Evolutionary conservation across 352 stramenopile genomes (phyloP), one percentile per base, ranked within the genome.

Genomic region (Globisporangium iwayamae): DNA sequence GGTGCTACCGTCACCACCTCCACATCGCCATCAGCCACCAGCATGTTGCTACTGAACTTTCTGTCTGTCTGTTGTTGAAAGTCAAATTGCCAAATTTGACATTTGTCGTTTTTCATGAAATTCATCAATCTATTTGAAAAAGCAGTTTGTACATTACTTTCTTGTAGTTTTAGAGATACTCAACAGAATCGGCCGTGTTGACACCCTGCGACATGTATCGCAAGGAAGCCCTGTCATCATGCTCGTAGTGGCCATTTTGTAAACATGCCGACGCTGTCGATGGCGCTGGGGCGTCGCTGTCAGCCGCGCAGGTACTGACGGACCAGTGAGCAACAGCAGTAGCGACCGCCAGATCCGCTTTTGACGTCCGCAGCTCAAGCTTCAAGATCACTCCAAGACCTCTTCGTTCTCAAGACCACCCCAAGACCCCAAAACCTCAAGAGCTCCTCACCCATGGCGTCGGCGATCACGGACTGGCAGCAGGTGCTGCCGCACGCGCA

Each of bases 381-480:
- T 8, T 6, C 43, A 53, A 10, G 18, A 39, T 8, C 39, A 62
- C 30, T 7, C 22, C 25, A 28, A 28, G 25, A 28, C 25, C 25
- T 28, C 25, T 28, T 28, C 25, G 25, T 28, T 28, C 13, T 36
- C 32, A 36, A 36, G 32, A 36, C 32, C 39, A 62, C 39, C 3
- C 14, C 32, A 36, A 36, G 32, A 8, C 28, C 8, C 34, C 14
- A 20, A 55, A 25, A 55, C 16, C 48, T 39, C 50, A 25, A 28
- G 36, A 60, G n/a, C 39, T 14, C 30, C 22, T 32, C 16, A 25
- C 2, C 28, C 14, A 68, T 65, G 60, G 20, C 46, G 45, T 22
- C 56, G 8, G 65, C 73, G 62, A 66, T 77, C 34, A 43, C 69
- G 39, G 69, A 71, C 43, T 85, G 73, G 73, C 28, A 71, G 41